These are phyloP conservation scores for Haplosporangium sp. DNA, from an alignment of 371 early-diverging fungal genomes.

Conservation along the genomic window DNA sequence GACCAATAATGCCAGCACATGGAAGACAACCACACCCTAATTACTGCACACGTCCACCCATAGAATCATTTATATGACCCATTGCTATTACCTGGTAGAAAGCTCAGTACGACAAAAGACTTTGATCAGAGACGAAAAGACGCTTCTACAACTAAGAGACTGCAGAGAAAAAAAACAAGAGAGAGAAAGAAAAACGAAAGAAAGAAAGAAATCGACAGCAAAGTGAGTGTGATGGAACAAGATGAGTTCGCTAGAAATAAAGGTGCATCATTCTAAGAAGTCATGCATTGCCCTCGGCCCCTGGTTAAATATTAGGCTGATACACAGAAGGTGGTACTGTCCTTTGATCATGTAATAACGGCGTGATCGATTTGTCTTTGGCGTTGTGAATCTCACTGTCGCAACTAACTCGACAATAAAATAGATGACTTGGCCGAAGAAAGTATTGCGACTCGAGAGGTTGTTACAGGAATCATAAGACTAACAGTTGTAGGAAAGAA, in stretches of 20 bases:
- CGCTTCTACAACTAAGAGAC: background rate
- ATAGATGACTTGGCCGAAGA: background rate
- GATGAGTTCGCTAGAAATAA: background rate
- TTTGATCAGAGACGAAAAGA: background rate
- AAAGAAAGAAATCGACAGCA: background rate
- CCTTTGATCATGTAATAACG: slow-evolving; percentile 7
- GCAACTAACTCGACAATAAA: background rate
- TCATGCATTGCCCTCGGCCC: background rate
- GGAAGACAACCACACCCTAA: background rate
- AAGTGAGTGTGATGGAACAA: background rate
- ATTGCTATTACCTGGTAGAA: background rate
- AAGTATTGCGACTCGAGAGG: background rate
- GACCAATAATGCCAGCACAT: background rate
- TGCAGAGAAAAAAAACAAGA: too few relatives aligned
- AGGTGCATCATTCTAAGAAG: background rate
- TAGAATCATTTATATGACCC: background rate
- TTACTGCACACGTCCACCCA: background rate
- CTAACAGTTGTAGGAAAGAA: too few relatives aligned
- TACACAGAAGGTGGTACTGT: background rate
- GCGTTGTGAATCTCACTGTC: background rate
- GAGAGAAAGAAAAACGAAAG: background rate
- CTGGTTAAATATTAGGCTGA: background rate
- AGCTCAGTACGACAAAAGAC: background rate
- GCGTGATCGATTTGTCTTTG: slow-evolving; percentile 9
- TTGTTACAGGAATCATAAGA: too few relatives aligned